These are phyloP conservation scores for Aspergillus novofumigatus DNA, from an alignment of 2,329 filamentous ascomycete genomes.

Conservation along the genomic window DNA sequence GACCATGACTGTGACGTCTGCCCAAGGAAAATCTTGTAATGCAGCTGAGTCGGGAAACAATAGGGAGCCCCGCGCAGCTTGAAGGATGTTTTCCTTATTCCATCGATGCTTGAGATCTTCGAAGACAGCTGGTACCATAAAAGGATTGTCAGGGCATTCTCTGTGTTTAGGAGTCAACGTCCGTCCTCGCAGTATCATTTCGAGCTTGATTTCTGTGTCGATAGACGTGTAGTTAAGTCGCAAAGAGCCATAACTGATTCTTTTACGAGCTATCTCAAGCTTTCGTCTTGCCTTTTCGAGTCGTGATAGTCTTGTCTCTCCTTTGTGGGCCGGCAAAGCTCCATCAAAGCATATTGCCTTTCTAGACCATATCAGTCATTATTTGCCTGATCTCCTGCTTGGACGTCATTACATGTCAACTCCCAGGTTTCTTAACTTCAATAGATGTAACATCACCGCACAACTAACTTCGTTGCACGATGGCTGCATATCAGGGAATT, in stretches of 20 bases:
- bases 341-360: conserved; percentile 81
- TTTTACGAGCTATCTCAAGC: conserved; percentile 49
- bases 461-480: conserved; percentile 61
- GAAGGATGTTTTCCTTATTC: conserved; percentile 23
- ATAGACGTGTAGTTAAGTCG: conserved; percentile 4
- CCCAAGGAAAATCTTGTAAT: conserved; percentile 28
- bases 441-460: conserved; percentile 59
- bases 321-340: conserved; percentile 66
- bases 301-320: conserved; percentile 57
- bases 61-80: conserved; percentile 10
- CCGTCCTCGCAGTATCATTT: conserved; percentile 25
- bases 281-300: conserved; percentile 55
- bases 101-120: conserved; percentile 59
- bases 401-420: conserved; percentile 66
- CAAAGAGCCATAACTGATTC: conserved; percentile 26
- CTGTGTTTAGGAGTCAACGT: conserved; percentile 23
- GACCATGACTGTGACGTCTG: conserved; percentile 53
- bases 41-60: conserved; percentile 26
- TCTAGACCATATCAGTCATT: conserved; percentile 36
- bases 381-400: conserved; percentile 7
- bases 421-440: conserved; percentile 51
- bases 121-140: conserved; percentile 72
- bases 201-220: conserved; percentile 9
- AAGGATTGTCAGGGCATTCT: conserved; percentile 54
- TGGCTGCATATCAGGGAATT: conserved; percentile 52